Conservation (phyloP, 1,284 basidiomycete genomes). For the Malassezia equina region DNA sequence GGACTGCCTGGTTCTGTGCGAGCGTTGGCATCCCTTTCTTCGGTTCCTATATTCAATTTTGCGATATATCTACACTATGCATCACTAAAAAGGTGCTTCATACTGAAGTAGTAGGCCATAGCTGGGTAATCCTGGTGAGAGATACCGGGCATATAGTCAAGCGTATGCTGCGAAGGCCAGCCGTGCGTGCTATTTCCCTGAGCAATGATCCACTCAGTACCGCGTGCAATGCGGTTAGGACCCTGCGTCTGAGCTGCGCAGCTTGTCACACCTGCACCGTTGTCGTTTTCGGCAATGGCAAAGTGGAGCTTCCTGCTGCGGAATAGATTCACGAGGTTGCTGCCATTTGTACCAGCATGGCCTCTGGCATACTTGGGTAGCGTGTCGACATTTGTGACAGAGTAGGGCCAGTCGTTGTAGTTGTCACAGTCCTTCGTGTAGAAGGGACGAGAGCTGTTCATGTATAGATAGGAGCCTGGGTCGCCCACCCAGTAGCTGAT, state of each 20-base stretch:
- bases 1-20: too few relatives aligned
- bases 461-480: conserved; percentile 17
- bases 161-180: conserved; percentile 27
- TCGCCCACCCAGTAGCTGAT: conserved; percentile 24
- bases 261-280: conserved; percentile 27
- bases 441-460: background rate
- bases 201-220: conserved; percentile 26
- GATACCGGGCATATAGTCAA: conserved; percentile 32
- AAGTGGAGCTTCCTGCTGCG: conserved; percentile 27
- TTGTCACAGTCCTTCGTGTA: conserved; percentile 19
- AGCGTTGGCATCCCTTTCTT: too few relatives aligned
- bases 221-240: conserved; percentile 36
- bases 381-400: conserved; percentile 13
- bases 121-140: conserved; percentile 37
- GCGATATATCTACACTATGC: conserved; percentile 7
- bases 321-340: conserved; percentile 23
- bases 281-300: conserved; percentile 31
- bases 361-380: conserved; percentile 19
- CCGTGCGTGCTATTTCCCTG: conserved; percentile 13
- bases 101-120: conserved; percentile 3
- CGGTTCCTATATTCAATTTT: too few relatives aligned
- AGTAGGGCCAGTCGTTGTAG: conserved; percentile 32
- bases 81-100: conserved; percentile 5
- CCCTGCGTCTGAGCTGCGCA: conserved; percentile 33
- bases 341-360: conserved; percentile 21